Evolutionary conservation across 2,329 filamentous ascomycete species (phyloP).

Genomic region (Cladophialophora bantiana): DNA sequence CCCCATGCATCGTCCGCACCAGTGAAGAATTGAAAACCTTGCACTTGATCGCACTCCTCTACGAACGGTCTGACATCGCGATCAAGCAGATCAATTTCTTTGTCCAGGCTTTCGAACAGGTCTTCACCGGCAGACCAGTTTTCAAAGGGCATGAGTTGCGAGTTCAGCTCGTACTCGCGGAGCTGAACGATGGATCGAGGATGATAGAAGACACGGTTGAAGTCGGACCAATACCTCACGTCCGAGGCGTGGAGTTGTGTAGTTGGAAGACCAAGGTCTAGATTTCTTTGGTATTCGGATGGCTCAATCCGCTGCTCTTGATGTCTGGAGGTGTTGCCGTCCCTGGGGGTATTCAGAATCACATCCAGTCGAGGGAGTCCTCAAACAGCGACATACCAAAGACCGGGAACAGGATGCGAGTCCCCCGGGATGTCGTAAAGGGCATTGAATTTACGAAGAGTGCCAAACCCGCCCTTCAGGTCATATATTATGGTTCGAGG

Average conservation of each 20-base stretch:
- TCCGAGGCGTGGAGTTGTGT: constrained; percentile 70
- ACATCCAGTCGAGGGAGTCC: neutral
- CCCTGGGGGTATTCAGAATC: constrained; percentile 26
- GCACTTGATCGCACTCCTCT: constrained; percentile 92
- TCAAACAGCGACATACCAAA: constrained; percentile 50
- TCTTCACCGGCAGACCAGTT: constrained; percentile 76
- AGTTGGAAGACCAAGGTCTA: constrained; percentile 73
- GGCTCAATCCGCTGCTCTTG: constrained; percentile 70
- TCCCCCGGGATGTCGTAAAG: constrained; percentile 71
- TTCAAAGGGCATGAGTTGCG: constrained; percentile 80
- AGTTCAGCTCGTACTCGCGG: constrained; percentile 84
- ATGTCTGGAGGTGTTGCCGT: constrained; percentile 62
- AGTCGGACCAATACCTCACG: constrained; percentile 97
- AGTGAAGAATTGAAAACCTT: constrained; percentile 80
- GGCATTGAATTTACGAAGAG: constrained; percentile 83
- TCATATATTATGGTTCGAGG: constrained; percentile 94
- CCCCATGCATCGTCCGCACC: constrained; percentile 81
- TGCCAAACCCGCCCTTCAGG: constrained; percentile 90
- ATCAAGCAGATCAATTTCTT: constrained; percentile 85
- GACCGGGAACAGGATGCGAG: constrained; percentile 46
- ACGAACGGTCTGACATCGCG: constrained; percentile 87
- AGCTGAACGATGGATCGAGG: constrained; percentile 86
- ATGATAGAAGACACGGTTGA: constrained; percentile 89
- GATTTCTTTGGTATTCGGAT: constrained; percentile 77
- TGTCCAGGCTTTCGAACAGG: constrained; percentile 74